phyloP scores from a whole-genome alignment of 495 filamentous ascomycete species.

The Lophiostoma macrostomum region DNA sequence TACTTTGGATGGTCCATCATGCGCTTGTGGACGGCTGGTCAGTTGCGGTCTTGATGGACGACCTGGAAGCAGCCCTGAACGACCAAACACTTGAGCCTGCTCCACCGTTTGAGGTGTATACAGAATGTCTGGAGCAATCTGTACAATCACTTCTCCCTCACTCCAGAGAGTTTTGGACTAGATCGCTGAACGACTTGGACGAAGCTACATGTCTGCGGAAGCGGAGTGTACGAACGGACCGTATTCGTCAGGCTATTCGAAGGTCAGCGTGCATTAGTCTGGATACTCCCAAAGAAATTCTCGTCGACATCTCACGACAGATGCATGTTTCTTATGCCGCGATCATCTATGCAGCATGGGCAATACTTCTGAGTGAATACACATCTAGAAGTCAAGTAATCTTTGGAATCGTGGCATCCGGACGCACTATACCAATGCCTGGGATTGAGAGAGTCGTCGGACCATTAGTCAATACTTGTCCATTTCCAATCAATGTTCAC shows the following conservation, averaged over 20 bases:
- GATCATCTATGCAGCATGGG: slow-evolving; percentile 35
- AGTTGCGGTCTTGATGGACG: slow-evolving; percentile 10
- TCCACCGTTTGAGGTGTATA: background rate
- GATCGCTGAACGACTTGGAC: background rate
- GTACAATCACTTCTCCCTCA: background rate
- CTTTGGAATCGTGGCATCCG: slow-evolving; percentile 33
- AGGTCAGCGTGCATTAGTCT: too few relatives aligned
- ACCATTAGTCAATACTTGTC: too few relatives aligned
- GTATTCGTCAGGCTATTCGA: too few relatives aligned
- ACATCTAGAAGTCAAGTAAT: slow-evolving; percentile 14
- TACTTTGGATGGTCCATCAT: slow-evolving; percentile 23
- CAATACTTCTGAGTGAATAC: slow-evolving; percentile 31
- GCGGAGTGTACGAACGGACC: too few relatives aligned
- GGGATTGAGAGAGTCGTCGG: slow-evolving; percentile 32
- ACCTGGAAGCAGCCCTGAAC: slow-evolving; percentile 5
- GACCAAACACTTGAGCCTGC: background rate
- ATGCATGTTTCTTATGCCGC: background rate
- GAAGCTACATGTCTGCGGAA: background rate
- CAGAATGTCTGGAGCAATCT: too few relatives aligned
- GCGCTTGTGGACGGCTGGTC: slow-evolving; percentile 22
- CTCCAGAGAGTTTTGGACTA: background rate
- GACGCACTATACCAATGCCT: slow-evolving; percentile 33
- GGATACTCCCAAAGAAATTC: too few relatives aligned
- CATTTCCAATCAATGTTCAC: too few relatives aligned
- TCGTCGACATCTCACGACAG: too few relatives aligned